Base-by-base conservation (phyloP, 805 yeast species). In the Candida insectorum region DNA sequence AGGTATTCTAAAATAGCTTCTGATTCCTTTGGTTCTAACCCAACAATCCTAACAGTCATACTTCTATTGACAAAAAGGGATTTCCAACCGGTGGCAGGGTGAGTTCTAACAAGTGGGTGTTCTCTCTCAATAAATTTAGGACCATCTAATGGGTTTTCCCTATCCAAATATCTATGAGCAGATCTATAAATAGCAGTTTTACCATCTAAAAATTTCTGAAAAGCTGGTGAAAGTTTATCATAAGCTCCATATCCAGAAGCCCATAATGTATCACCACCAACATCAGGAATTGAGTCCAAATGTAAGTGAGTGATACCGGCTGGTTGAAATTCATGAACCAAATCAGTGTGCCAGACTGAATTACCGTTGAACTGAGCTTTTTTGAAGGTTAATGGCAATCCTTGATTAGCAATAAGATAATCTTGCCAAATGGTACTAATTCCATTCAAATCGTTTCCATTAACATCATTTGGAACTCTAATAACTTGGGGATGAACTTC, bases 51-150 rank as follows among this genome's bases (percentile, higher is more conserved):
- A 26, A 48, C 58, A 13, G 79, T 75, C 65, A 66, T 64, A 16
- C 62, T 57, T 29, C 75, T 62, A 54, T 75, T 75, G 29, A 75
- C 73, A 38, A 58, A 77, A 43, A 77, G 54, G 1, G 77, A 58
- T 53, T 77, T 78, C 73, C 76, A 66, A 28, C 81, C 81, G 16
- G 83, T 77, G 11, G 70, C 79, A 10, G 85, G 84, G 43, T 79
- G 79, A 21, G 81, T 74, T 57, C 82, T 69, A 21, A 79, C 69
- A 18, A 79, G 43, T 4, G 81, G 82, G 52, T 78, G 84, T 37
- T 66, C 72, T 52, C 79, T 67, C 43, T 68, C 77, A 34, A 75
- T 60, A 32, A 63, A 65, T 36, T 64, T 63, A 12, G 66, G 68
- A 12, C 72, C 70, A 35, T 55, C 55, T 20, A 74, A 61, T 17